A percentile compares a stretch with the other conserved stretches of the same genome.
phyloP scores from a whole-genome alignment of 345 rosid genomes.

The Cardamine resedifolia region DNA sequence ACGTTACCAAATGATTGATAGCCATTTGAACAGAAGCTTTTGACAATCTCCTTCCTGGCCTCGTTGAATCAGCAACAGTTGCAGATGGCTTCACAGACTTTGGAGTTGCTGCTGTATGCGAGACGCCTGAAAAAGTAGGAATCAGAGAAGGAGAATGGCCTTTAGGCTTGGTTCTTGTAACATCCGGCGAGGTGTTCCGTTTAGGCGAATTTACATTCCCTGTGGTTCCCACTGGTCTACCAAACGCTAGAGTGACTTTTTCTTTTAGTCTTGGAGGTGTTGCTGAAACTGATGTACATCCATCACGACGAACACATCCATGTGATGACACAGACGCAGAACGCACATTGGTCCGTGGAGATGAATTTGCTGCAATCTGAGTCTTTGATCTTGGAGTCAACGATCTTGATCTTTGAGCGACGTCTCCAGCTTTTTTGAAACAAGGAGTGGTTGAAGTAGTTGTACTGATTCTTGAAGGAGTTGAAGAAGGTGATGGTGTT shows the following conservation, averaged over 20 bases:
- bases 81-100: slow-evolving; percentile 23
- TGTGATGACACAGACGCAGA: slow-evolving; percentile 27
- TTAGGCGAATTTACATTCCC: slow-evolving; percentile 16
- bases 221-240: slow-evolving; percentile 33
- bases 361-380: not conserved
- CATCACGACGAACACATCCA: not conserved
- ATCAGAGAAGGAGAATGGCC: slow-evolving; percentile 17
- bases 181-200: slow-evolving; percentile 25
- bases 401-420: slow-evolving; percentile 34
- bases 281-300: slow-evolving; percentile 5
- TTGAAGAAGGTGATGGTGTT: slow-evolving; percentile 25
- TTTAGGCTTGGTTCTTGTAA: slow-evolving; percentile 29
- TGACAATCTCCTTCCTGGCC: slow-evolving; percentile 21
- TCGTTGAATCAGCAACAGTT: slow-evolving; percentile 11
- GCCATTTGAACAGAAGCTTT: slow-evolving; percentile 37
- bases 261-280: slow-evolving; percentile 35
- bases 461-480: slow-evolving; percentile 29
- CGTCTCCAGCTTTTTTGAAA: slow-evolving; percentile 6
- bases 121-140: slow-evolving; percentile 21
- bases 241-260: slow-evolving; percentile 35
- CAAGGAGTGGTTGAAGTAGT: slow-evolving; percentile 21
- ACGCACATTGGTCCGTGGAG: slow-evolving; percentile 8
- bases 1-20: slow-evolving; percentile 32
- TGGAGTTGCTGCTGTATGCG: not conserved
- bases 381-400: slow-evolving; percentile 35